Base-by-base conservation (phyloP, 2,329 filamentous ascomycete genomes). In the Coniochaeta hoffmannii region DNA sequence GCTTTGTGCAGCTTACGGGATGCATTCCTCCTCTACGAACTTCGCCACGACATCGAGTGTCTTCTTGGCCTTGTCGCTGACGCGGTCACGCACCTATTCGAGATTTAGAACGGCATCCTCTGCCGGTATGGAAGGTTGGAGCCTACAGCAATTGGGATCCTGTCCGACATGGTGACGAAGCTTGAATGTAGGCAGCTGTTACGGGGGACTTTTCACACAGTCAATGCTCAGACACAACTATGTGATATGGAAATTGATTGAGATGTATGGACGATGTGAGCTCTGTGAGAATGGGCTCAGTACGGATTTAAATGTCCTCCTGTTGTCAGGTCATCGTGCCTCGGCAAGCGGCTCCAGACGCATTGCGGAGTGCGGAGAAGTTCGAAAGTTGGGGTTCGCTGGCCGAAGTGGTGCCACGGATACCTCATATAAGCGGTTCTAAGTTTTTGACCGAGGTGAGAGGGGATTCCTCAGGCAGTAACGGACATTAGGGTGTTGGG, bases 11-110 rank as follows among this genome's bases (percentile, higher is more conserved):
- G 64, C 81, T 74, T 70, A 86, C 83, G 88, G 88, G 62, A 91
- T 87, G 71, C 89, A 99, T 78, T 96, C 92, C 73, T 96, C 92
- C 69, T 97, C 89, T 64, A 99, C 94, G 66, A 99, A 99, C 72
- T 91, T 90, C 77, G 93, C 90, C 63, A 99, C 89, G 61, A 90
- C 69, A 67, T 97, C 92, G 62, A 97, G 77, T 30, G 88, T 89
- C 78, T 88, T 85, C 75, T 87, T 89, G 53, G 92, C 92, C 66
- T 83, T 80, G 58, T 95, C 90, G 74, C 90, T 95, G 62, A 97
- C 89, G 70, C 79, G 77, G 64, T 78, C 66, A 24, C 64, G 62
- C 34, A 66, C 65, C 67, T 70, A 55, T 49, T 26, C 7, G 31
- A 19, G 53, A 57, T 46, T 30, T 44, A 24, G 24, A 24, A 36